Conservation (phyloP, 2,329 filamentous ascomycete genomes). For the Celoporthe dispersa region DNA sequence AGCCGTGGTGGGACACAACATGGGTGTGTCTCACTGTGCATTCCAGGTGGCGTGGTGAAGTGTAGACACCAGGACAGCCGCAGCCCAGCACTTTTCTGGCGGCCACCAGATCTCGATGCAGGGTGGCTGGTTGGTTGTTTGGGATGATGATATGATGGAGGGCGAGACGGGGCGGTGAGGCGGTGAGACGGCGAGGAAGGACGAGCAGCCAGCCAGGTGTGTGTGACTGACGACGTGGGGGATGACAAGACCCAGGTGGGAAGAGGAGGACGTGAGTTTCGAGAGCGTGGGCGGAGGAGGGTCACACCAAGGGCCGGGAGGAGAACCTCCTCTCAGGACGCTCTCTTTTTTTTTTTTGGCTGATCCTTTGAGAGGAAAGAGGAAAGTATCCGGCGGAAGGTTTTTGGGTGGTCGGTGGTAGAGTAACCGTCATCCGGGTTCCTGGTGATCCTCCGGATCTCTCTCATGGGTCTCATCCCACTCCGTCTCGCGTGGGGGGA, state of each 20-base stretch:
- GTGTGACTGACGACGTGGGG: constrained; percentile 19
- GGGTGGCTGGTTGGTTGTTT: constrained; percentile 13
- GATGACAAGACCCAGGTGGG: constrained; percentile 19
- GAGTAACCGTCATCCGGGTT: neutral
- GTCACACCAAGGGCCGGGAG: neutral
- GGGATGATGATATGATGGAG: constrained; percentile 22
- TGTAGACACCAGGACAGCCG: neutral
- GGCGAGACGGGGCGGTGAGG: constrained; percentile 30
- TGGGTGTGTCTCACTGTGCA: constrained; percentile 28
- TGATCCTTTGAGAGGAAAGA: neutral
- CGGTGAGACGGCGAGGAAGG: constrained; percentile 24
- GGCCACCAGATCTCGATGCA: constrained; percentile 17
- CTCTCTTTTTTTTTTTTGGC: neutral
- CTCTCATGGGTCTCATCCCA: neutral
- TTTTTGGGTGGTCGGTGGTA: too few species aligned
- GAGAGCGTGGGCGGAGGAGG: constrained; percentile 5
- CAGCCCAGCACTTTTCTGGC: neutral
- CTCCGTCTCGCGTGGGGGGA: neutral
- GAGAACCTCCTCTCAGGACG: neutral
- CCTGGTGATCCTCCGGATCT: neutral
- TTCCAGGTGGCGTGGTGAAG: constrained; percentile 17
- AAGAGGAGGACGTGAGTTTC: neutral
- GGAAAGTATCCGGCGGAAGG: neutral
- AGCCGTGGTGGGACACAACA: constrained; percentile 14
- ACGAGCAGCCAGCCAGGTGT: constrained; percentile 5